Percentiles rank a stretch among this genome's conserved stretches.
These are phyloP conservation scores for Extremus antarcticus DNA, from an alignment of 495 filamentous ascomycete genomes.

Conservation along the genomic window DNA sequence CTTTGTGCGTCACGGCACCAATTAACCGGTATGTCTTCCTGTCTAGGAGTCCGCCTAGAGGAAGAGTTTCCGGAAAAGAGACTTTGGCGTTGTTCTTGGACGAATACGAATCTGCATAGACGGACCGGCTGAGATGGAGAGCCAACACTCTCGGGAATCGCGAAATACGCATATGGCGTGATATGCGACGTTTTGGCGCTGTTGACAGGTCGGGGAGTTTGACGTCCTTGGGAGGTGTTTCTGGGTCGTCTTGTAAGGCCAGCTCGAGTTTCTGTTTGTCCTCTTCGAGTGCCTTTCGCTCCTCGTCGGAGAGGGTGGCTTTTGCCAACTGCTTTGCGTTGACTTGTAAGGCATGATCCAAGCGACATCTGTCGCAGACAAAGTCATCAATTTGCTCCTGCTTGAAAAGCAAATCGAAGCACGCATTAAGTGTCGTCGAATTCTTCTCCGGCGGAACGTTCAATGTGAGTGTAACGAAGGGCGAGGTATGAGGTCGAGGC, in stretches of 20 bases:
- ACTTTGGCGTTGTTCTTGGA: constrained; percentile 93
- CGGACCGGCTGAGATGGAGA: constrained; percentile 85
- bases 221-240: constrained; percentile 59
- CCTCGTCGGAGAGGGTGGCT: constrained; percentile 37
- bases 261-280: constrained; percentile 46
- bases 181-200: constrained; percentile 73
- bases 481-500: constrained; percentile 67
- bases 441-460: constrained; percentile 68
- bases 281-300: constrained; percentile 34
- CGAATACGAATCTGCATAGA: constrained; percentile 60
- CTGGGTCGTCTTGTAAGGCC: constrained; percentile 67
- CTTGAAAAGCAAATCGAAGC: constrained; percentile 90
- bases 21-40: constrained; percentile 75
- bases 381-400: constrained; percentile 95
- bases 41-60: constrained; percentile 67
- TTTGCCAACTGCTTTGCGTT: constrained; percentile 38
- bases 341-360: constrained; percentile 60
- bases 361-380: constrained; percentile 80
- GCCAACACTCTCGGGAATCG: constrained; percentile 78
- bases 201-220: constrained; percentile 59
- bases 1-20: constrained; percentile 85
- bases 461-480: constrained; percentile 85
- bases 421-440: constrained; percentile 55
- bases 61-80: constrained; percentile 72
- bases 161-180: constrained; percentile 74